Evolutionary conservation across 768 basidiomycete genomes (phyloP), one percentile per base, ranked within the genome.

Genomic region (Amanita fuliginea): DNA sequence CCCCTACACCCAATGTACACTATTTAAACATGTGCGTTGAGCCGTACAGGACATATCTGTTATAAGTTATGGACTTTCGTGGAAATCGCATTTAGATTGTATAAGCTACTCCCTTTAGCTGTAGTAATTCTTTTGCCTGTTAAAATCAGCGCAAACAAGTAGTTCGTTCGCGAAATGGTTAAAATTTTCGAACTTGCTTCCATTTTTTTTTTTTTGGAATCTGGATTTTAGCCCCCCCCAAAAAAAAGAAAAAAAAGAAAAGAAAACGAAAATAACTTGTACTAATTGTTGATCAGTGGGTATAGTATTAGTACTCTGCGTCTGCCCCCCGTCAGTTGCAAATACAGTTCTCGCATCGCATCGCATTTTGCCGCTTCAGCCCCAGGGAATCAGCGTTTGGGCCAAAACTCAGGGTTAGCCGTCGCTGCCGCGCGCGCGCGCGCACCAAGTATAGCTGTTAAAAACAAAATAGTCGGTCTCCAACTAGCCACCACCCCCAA

Each of bases 51-150:
- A 4, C n/a, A 48, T 30, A 40, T 16, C 16, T 41, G 14, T 21
- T n/a, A n/a, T 49, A 42, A 50, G 13, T 43, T 42, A 43, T 50
- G 47, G 47, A 49, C 47, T 24, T 14, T 32, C 21, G 36, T 16
- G 46, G 32, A 13, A 36, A 39, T n/a, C 35, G 21, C 39, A 33
- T 32, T 24, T 49, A 49, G 47, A 49, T 28, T 42, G 30, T 24
- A 42, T 42, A 42, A 28, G 47, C 39, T 40, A 49, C 14, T 16
- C 32, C 19, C 5, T 24, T n/a, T 30, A n/a, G 19, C 18, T 49
- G 22, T 49, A 16, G 22, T 49, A 16, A 33, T 49, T 30, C 30
- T 21, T 24, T 26, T 13, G 22, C n/a, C 26, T 40, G 26, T 43
- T n/a, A 43, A 43, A 43, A 43, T 42, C 42, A 43, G n/a, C 16